phyloP scores from a whole-genome alignment of 768 basidiomycete genomes.

The Dentipellis fragilis region DNA sequence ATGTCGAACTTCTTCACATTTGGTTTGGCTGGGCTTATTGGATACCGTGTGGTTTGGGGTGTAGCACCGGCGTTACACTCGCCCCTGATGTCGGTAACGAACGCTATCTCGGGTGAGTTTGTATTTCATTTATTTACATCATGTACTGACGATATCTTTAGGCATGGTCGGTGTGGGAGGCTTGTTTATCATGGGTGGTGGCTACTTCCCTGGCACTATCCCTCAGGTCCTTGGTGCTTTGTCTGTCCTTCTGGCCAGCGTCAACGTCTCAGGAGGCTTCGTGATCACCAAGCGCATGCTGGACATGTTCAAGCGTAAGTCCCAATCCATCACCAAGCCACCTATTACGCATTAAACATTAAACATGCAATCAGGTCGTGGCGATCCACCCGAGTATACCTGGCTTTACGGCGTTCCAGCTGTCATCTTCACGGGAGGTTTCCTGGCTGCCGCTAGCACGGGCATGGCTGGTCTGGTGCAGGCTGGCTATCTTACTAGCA shows the following conservation, averaged over 20 bases:
- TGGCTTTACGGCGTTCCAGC: constrained; percentile 78
- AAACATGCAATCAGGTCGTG: constrained; percentile 40
- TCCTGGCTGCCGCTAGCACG: constrained; percentile 71
- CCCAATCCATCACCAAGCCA: neutral
- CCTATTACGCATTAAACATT: neutral
- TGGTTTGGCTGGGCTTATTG: constrained; percentile 76
- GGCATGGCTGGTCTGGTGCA: constrained; percentile 83
- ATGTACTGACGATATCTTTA: constrained; percentile 12
- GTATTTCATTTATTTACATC: neutral
- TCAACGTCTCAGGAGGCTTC: constrained; percentile 85
- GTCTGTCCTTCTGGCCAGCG: constrained; percentile 79
- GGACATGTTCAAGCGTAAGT: constrained; percentile 82
- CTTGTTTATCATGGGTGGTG: constrained; percentile 86
- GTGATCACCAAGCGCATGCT: constrained; percentile 88
- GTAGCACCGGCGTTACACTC: constrained; percentile 84
- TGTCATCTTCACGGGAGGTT: constrained; percentile 74
- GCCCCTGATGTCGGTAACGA: constrained; percentile 86
- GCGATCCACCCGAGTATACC: constrained; percentile 82
- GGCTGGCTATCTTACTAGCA: constrained; percentile 79
- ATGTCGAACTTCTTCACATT: constrained; percentile 89
- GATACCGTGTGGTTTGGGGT: constrained; percentile 86
- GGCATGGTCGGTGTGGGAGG: constrained; percentile 79
- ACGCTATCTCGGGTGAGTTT: constrained; percentile 64
- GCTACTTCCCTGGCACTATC: constrained; percentile 71
- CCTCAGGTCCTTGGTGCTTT: constrained; percentile 72